Evolutionary conservation across 2,329 filamentous ascomycete species (phyloP).

Genomic region (Talaromyces verruculosus): DNA sequence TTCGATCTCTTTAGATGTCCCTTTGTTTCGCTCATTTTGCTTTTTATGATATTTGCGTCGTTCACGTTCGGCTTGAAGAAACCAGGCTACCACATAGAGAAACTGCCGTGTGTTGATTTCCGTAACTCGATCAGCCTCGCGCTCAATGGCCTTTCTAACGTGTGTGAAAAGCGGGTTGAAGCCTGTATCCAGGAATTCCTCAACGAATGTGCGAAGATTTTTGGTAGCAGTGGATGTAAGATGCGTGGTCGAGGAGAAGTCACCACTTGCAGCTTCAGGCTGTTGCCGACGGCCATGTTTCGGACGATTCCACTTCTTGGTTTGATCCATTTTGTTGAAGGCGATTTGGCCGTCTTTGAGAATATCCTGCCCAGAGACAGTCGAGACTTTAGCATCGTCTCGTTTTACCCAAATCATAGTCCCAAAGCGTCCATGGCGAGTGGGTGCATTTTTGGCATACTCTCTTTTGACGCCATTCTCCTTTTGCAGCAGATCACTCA

Average conservation of each 20-base stretch:
- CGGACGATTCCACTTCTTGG: constrained; percentile 86
- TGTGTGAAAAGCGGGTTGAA: constrained; percentile 91
- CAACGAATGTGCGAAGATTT: constrained; percentile 77
- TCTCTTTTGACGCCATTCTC: constrained; percentile 80
- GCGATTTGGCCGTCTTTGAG: constrained; percentile 70
- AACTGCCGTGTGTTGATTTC: constrained; percentile 79
- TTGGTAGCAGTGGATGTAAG: constrained; percentile 73
- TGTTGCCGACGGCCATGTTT: constrained; percentile 62
- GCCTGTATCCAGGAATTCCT: constrained; percentile 89
- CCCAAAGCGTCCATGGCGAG: constrained; percentile 88
- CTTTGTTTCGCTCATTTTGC: constrained; percentile 51
- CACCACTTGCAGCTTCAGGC: constrained; percentile 60
- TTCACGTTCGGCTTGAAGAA: constrained; percentile 78
- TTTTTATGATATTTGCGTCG: constrained; percentile 63
- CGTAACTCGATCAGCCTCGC: constrained; percentile 79
- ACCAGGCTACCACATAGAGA: constrained; percentile 92
- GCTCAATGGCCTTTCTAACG: constrained; percentile 82
- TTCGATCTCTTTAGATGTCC: constrained; percentile 55
- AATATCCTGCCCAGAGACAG: constrained; percentile 84
- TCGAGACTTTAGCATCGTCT: constrained; percentile 78
- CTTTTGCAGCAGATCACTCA: constrained; percentile 72
- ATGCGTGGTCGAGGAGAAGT: constrained; percentile 71
- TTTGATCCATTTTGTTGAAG: constrained; percentile 83
- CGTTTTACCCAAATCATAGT: constrained; percentile 97
- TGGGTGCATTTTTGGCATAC: constrained; percentile 74